Conservation (phyloP, 2,329 filamentous ascomycete species). For the Fusarium zealandicum region DNA sequence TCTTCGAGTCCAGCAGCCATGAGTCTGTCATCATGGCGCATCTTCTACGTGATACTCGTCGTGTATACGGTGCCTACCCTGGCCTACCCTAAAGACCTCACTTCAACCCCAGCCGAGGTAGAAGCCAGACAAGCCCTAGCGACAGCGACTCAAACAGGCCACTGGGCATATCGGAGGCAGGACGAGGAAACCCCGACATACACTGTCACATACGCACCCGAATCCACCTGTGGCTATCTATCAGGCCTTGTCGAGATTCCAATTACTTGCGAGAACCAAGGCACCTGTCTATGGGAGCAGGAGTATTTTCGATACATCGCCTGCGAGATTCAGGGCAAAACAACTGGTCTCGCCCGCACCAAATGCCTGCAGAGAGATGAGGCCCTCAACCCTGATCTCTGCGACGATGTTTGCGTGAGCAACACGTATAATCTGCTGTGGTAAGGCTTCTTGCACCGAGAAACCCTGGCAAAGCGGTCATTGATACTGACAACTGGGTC, state of each 20-base stretch:
- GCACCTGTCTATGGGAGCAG: constrained; percentile 9
- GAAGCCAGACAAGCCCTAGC: constrained; percentile 2
- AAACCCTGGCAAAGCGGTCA: neutral
- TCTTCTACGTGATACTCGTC: too few species aligned
- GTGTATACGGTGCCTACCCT: too few species aligned
- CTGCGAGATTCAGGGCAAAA: constrained; percentile 1
- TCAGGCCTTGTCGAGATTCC: constrained; percentile 14
- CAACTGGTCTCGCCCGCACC: constrained; percentile 1
- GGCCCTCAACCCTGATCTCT: constrained; percentile 2
- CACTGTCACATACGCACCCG: constrained; percentile 8
- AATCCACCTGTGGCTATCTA: constrained; percentile 19
- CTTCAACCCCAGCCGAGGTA: neutral
- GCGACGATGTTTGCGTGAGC: constrained; percentile 17
- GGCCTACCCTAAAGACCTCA: neutral
- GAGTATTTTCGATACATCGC: constrained; percentile 7
- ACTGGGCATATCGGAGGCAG: neutral
- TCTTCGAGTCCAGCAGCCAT: too few species aligned
- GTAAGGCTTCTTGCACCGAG: neutral
- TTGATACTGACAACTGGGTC: neutral
- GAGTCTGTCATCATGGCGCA: too few species aligned
- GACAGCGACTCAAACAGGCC: neutral
- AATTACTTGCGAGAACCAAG: constrained; percentile 11
- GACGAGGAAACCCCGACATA: neutral
- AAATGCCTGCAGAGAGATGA: constrained; percentile 9
- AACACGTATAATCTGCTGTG: constrained; percentile 17